A percentile compares a stretch with the other conserved stretches of the same genome.
These are phyloP conservation scores for Henckelia pumila DNA, from an alignment of 257 asterid species.

Conservation along the genomic window DNA sequence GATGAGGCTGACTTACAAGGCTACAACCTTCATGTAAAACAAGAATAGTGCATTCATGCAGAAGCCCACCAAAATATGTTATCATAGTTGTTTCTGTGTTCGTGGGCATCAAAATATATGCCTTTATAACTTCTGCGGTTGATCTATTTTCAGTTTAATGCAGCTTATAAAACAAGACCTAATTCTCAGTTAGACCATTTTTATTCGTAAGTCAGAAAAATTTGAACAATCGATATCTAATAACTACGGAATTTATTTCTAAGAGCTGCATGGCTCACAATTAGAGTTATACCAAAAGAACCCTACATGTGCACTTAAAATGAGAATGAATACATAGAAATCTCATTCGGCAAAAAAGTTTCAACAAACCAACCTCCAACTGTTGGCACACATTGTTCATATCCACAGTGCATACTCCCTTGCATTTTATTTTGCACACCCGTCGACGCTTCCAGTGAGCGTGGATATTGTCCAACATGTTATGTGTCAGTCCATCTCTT, in stretches of 20 bases:
- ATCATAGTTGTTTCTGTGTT: no score
- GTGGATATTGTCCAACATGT: conserved; percentile 91
- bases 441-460: conserved; percentile 91
- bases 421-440: conserved; percentile 91
- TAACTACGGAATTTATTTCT: neutral
- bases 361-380: conserved; percentile 73
- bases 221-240: no score
- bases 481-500: conserved; percentile 94
- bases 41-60: no score
- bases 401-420: conserved; percentile 95
- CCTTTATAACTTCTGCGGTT: neutral
- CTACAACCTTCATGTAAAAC: no score
- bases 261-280: neutral
- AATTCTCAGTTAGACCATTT: no score
- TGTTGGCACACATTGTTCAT: conserved; percentile 75
- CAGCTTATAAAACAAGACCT: neutral
- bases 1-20: no score
- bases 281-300: neutral
- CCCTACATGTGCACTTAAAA: conserved; percentile 3
- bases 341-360: conserved; percentile 20
- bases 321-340: conserved; percentile 4
- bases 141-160: neutral
- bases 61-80: no score
- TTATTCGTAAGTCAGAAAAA: no score
- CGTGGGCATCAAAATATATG: no score